Evolutionary conservation across 108 stramenopile species (phyloP).

Genomic region (Pseudonitzschia multistriata): DNA sequence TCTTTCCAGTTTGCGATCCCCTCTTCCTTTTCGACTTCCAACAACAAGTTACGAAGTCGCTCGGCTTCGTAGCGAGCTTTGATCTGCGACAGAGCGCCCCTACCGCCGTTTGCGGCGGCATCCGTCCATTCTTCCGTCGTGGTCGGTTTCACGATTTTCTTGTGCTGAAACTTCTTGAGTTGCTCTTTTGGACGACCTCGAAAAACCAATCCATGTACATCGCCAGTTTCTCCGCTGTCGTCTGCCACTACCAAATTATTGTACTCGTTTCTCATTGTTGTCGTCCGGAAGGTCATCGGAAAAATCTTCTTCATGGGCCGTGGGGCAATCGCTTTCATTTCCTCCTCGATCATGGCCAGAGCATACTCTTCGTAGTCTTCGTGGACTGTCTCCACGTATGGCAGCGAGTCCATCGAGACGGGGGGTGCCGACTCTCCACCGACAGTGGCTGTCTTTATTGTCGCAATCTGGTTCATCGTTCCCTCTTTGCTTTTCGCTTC

Average conservation of each 20-base stretch:
- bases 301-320: constrained; percentile 19
- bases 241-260: constrained; percentile 15
- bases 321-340: constrained; percentile 42
- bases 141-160: constrained; percentile 24
- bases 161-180: constrained; percentile 16
- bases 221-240: background rate
- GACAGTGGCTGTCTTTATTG: background rate
- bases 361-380: constrained; percentile 79
- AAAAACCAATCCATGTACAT: background rate
- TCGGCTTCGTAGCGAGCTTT: constrained; percentile 52
- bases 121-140: constrained; percentile 25
- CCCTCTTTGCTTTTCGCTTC: background rate
- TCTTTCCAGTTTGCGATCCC: constrained; percentile 47
- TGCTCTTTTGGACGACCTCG: constrained; percentile 9
- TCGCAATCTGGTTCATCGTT: background rate
- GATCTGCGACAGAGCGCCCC: constrained; percentile 21
- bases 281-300: constrained; percentile 18
- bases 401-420: constrained; percentile 65
- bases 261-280: constrained; percentile 34
- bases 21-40: constrained; percentile 59
- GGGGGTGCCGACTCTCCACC: background rate
- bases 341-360: constrained; percentile 73
- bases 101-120: background rate
- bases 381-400: constrained; percentile 74
- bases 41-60: constrained; percentile 48